These are phyloP conservation scores for Penicillium turbatum DNA, from an alignment of 495 filamentous ascomycete species.

Conservation along the genomic window DNA sequence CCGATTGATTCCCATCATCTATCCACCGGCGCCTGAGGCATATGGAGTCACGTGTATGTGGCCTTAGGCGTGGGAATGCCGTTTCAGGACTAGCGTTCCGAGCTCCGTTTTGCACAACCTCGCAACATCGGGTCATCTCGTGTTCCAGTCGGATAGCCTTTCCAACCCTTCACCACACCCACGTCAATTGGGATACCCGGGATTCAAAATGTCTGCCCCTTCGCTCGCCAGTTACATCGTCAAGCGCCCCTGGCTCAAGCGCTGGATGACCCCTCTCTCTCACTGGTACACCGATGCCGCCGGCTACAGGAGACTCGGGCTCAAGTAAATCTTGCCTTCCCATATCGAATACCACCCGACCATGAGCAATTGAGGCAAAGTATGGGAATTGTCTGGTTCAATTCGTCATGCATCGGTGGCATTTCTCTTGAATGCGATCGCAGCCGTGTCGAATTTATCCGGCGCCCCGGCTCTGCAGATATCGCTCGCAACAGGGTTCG, in stretches of 20 bases:
- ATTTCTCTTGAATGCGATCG: conserved; percentile 4
- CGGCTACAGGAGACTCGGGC: conserved; percentile 89
- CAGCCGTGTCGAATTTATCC: conserved; percentile 15
- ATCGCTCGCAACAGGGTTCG: conserved; percentile 8
- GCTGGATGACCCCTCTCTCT: conserved; percentile 71
- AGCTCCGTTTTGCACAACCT: conserved; percentile 50
- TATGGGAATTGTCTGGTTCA: background rate
- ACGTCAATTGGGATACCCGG: conserved; percentile 35
- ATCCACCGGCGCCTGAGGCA: conserved; percentile 27
- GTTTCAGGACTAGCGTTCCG: conserved; percentile 20
- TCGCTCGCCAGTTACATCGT: conserved; percentile 65
- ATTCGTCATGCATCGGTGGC: background rate
- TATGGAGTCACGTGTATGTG: conserved; percentile 9
- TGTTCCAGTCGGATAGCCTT: conserved; percentile 38
- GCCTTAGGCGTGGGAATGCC: conserved; percentile 13
- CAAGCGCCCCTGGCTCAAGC: conserved; percentile 79
- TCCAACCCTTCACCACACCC: conserved; percentile 25
- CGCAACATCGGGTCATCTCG: conserved; percentile 43
- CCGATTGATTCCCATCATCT: conserved; percentile 17
- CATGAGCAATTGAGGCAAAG: conserved; percentile 11
- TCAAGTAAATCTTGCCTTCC: conserved; percentile 59
- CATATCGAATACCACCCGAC: conserved; percentile 10
- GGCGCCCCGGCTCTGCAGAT: conserved; percentile 21
- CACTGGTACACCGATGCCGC: conserved; percentile 79
- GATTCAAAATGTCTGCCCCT: conserved; percentile 65